Percentiles rank a stretch among this genome's conserved stretches.
phyloP scores from a whole-genome alignment of 257 asterid species.

The Knoxia roxburghii region DNA sequence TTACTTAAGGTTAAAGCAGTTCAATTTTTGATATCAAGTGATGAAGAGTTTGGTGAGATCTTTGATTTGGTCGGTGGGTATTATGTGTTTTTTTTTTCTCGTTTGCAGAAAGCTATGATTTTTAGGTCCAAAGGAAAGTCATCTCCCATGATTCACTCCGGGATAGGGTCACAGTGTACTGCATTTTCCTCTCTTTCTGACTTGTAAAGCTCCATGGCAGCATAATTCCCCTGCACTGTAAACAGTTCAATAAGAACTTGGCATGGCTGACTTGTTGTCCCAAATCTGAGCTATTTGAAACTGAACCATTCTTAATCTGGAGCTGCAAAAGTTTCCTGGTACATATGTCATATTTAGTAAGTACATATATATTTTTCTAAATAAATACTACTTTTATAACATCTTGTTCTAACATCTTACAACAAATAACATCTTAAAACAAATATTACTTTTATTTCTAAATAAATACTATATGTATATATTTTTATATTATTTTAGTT shows the following conservation, averaged over 20 bases:
- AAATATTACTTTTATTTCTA: too few relatives aligned
- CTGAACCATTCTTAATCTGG: too few relatives aligned
- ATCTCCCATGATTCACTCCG: constrained; percentile 27
- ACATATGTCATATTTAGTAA: too few relatives aligned
- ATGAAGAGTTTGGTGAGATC: constrained; percentile 18
- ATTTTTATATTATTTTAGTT: too few relatives aligned
- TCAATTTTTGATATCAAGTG: not conserved
- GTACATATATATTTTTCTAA: too few relatives aligned
- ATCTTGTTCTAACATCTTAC: too few relatives aligned
- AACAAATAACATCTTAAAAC: too few relatives aligned
- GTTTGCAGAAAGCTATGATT: constrained; percentile 16
- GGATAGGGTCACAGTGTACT: constrained; percentile 8
- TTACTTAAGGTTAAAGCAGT: not conserved
- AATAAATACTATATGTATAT: too few relatives aligned
- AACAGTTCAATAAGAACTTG: not conserved
- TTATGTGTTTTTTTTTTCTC: not conserved
- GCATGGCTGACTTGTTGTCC: constrained; percentile 5
- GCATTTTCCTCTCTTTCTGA: constrained; percentile 6
- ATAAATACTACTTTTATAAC: too few relatives aligned
- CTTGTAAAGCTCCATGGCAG: constrained; percentile 9
- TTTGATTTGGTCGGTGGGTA: constrained; percentile 23
- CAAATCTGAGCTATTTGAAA: too few relatives aligned
- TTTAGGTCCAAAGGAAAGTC: constrained; percentile 6
- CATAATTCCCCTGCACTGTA: not conserved
- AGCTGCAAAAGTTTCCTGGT: too few relatives aligned